Percentiles rank a stretch among this genome's conserved stretches.
Conservation (phyloP, 2,329 filamentous ascomycete species). For the Claviceps sp. region DNA sequence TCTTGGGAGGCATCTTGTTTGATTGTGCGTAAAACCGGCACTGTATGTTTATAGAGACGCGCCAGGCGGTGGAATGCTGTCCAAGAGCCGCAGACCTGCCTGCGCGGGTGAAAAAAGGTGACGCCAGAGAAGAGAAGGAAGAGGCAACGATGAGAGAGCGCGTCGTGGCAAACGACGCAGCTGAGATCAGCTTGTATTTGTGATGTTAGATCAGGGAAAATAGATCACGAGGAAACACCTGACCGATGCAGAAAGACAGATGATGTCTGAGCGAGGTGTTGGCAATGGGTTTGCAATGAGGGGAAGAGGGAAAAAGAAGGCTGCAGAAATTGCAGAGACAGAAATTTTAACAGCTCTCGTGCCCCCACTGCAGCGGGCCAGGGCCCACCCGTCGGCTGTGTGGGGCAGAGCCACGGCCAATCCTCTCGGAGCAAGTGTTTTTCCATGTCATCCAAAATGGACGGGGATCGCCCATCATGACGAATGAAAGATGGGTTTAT, state of each 20-base stretch:
- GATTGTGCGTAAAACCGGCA: slow-evolving; percentile 47
- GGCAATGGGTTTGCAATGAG: slow-evolving; percentile 5
- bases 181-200: slow-evolving; percentile 28
- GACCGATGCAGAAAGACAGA: slow-evolving; percentile 12
- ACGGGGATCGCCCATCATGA: no score
- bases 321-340: slow-evolving; percentile 11
- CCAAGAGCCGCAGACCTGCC: slow-evolving; percentile 51
- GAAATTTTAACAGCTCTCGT: slow-evolving; percentile 16
- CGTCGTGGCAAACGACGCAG: slow-evolving; percentile 30
- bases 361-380: slow-evolving; percentile 10
- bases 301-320: slow-evolving; percentile 10
- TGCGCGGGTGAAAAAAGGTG: slow-evolving; percentile 41
- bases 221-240: slow-evolving; percentile 9
- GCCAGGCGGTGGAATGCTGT: slow-evolving; percentile 37
- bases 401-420: neutral
- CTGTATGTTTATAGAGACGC: slow-evolving; percentile 35
- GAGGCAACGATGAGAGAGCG: slow-evolving; percentile 20
- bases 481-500: no score
- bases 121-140: slow-evolving; percentile 41
- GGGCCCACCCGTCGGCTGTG: neutral
- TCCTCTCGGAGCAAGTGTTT: slow-evolving; percentile 2
- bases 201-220: slow-evolving; percentile 2
- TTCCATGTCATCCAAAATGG: neutral
- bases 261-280: neutral
- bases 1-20: slow-evolving; percentile 88